Evolutionary conservation across 2,329 filamentous ascomycete genomes (phyloP), one percentile per base, ranked within the genome.

Genomic region (Hymenoscyphus occultus): DNA sequence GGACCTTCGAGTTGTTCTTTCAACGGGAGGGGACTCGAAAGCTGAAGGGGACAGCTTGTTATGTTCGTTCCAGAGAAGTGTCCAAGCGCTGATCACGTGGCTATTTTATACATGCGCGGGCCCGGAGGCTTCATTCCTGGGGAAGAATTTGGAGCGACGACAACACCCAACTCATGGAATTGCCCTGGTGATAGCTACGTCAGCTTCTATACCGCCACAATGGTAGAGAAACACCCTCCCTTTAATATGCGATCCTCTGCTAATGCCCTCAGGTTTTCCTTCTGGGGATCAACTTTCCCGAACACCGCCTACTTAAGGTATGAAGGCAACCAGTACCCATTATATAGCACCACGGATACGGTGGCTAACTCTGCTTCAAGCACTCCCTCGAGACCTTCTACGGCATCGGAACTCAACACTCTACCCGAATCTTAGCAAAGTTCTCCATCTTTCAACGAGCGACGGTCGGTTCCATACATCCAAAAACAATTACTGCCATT

Each of bases 381-480:
- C 88, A 86, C 83, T 87, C 86, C 59, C 90, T 99, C 70, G 85
- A 92, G 78, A 85, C 84, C 65, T 97, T 97, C 83, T 97, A 96
- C 77, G 91, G 90, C 68, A 84, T 97, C 66, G 93, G 93, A 7
- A 84, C 87, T 48, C 83, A 86, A 70, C 80, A 85, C 40, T 90
- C 90, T 62, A 80, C 84, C 60, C 87, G 88, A 56, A 88, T 99
- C 72, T 90, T 98, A 82, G 91, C 95, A 70, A 93, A 92, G 74
- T 90, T 92, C 80, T 89, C 89, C 72, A 96, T 99, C 76, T 91
- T 97, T 80, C 89, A 92, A 39, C 89, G 86, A 64, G 90, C 91
- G 70, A 90, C 88, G 74, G 83, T 98, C 71, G 91, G 90, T 76
- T 83, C 86, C 7, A 80, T 99, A 22, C 83, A 86, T 56, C 86